Conservation (phyloP, 2,329 filamentous ascomycete genomes). For the Pseudogymnoascus verrucosus region DNA sequence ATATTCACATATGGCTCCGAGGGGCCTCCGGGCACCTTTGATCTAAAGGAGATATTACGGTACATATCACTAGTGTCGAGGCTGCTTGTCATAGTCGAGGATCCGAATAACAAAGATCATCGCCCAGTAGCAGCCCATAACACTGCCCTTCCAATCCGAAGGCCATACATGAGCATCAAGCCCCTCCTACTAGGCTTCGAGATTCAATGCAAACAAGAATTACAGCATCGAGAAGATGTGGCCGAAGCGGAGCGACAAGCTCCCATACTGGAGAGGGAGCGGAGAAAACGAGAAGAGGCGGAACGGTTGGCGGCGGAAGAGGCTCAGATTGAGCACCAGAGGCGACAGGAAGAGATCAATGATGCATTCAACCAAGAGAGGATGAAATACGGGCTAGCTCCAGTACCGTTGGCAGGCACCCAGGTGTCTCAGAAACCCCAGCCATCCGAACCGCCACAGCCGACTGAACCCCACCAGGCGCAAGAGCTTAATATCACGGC, state of each 20-base stretch:
- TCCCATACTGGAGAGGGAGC: background rate
- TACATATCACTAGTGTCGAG: background rate
- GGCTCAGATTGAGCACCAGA: background rate
- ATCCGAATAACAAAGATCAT: background rate
- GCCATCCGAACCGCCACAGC: background rate
- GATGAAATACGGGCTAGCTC: background rate
- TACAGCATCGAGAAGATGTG: background rate
- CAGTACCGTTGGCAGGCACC: background rate
- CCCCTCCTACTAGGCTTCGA: background rate
- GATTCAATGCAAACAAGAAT: background rate
- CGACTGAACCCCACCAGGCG: background rate
- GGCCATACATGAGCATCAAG: background rate
- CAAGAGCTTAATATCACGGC: background rate
- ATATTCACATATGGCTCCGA: slow-evolving; percentile 1
- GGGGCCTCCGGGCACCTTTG: background rate
- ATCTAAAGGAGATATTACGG: background rate
- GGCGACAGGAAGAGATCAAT: background rate
- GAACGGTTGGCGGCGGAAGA: background rate
- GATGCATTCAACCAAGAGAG: background rate
- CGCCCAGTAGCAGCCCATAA: background rate
- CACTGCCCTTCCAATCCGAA: background rate
- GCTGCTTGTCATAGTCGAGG: background rate
- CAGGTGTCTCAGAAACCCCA: background rate
- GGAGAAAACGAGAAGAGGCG: background rate
- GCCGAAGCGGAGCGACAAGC: background rate